Evolutionary conservation across 345 rosid genomes (phyloP), one percentile per base, ranked within the genome.

Genomic region (Euphorbia lathyris): DNA sequence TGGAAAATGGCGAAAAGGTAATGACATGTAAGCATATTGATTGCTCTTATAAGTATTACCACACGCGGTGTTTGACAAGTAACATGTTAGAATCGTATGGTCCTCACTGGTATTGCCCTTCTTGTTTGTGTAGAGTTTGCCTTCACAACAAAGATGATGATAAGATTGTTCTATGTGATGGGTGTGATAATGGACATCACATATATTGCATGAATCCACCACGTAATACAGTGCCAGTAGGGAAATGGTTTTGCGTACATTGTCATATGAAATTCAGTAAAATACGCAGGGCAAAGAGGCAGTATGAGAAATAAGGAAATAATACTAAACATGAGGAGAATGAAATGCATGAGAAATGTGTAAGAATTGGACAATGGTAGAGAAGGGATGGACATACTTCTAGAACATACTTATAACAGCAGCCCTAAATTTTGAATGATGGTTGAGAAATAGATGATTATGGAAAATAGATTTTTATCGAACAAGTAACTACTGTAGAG

Each of bases 141-240:
- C 85, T 86, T 13, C 62, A 82, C 17, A 91, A 95, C 59, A 83
- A 63, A 80, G 97, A 95, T 57, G 94, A 92, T 73, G 90, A 89
- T 63, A 68, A 84, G 79, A 84, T 95, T 53, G 86, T 95, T 68
- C 51, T 95, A 50, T 95, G 99, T 58, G 99, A 92, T 81, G 87
- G 89, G 19, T 95, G 99, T 81, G 98, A 92, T 81, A 85, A 85
- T 69, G 99, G 88, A 26, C 92, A 87, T 82, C 99, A 95, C 81
- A 67, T 90, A 56, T 90, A 90, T 71, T 95, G 98, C 81, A 72
- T 90, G 91, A 81, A 48, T 61, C 99, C 99, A 0, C 91, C 94
- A 7, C 84, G 67, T 4, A 45, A 47, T 50, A 61, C 75, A 26
- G 58, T 92, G 67, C 99, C 99, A 1, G 43, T 7, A 58, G 96